Conservation (phyloP, 371 early-diverging fungal genomes). For the Nematocida sp. region DNA sequence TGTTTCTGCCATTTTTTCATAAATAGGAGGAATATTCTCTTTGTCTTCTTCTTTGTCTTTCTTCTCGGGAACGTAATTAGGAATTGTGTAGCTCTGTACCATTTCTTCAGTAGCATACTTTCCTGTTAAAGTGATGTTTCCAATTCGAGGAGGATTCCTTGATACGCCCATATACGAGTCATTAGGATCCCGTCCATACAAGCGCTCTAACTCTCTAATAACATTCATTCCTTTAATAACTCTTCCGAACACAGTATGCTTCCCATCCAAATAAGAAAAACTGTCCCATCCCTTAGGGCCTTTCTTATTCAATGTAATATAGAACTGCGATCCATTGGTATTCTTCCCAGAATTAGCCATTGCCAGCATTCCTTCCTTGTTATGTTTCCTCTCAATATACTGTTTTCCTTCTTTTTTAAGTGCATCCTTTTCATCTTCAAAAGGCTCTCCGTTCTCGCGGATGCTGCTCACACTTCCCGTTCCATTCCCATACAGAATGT, state of each 20-base stretch:
- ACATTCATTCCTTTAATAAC: slow-evolving; percentile 74
- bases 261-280: slow-evolving; percentile 76
- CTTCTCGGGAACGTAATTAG: background rate
- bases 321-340: slow-evolving; percentile 96
- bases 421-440: slow-evolving; percentile 84
- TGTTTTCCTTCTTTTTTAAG: slow-evolving; percentile 61
- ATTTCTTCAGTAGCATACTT: background rate
- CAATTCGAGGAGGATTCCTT: no score
- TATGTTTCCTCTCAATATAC: slow-evolving; percentile 69
- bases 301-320: slow-evolving; percentile 75
- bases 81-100: background rate
- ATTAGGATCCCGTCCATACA: no score
- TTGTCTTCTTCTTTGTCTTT: background rate
- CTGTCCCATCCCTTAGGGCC: slow-evolving; percentile 75
- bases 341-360: slow-evolving; percentile 93
- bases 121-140: no score
- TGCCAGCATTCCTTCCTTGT: slow-evolving; percentile 76
- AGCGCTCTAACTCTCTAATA: no score
- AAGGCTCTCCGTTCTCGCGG: slow-evolving; percentile 84
- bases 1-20: no score
- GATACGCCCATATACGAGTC: no score
- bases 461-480: slow-evolving; percentile 75
- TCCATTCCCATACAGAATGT: slow-evolving; percentile 79
- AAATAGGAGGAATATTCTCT: background rate
- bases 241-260: slow-evolving; percentile 89